Base-by-base conservation (phyloP, 768 basidiomycete species). In the Termitomyces sp. region DNA sequence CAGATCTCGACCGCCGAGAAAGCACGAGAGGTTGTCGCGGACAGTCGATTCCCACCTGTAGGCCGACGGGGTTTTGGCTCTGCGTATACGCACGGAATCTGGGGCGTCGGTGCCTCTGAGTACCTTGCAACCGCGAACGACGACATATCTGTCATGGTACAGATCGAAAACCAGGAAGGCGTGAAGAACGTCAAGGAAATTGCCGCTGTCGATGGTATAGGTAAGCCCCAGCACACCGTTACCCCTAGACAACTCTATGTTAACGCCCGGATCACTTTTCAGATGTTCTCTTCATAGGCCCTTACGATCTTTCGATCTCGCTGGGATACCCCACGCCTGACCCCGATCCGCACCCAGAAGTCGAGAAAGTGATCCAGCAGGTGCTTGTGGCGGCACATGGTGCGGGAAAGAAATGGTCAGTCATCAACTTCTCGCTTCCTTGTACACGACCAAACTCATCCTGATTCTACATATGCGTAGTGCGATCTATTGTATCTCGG, bases 241-340 rank as follows among this genome's bases (percentile, higher is more conserved):
- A 35, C 9, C 35, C 7, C 35, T 35, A 28, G 28, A 28, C 28
- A 4, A 28, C 28, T 28, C 28, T 28, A 39, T 9, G 36, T 20
- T 39, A 13, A 33, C 58, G 6, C 13, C 13, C 16, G 6, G n/a
- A 39, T 54, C 8, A 33, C 7, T 35, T 32, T 59, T 1, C 48
- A 79, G 78, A 79, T 59, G 75, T 71, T 9, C 57, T 71, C 28
- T 69, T 72, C 71, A 82, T 89, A 56, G 87, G 6, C 4, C 87
- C 87, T 3, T 89, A 84, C 63, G 88, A 89, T 68, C 78, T 90
- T 45, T 89, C 88, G 1, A 75, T 87, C 55, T 78, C 81, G 1
- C 75, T 87, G 35, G 87, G 87, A 38, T 84, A 80, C 67, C 80
- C 84, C 2, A 73, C 84, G 5, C 88, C 88, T 13, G 79, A 80